Conservation (phyloP, 306 rosid species). For the Casuarina equisetifolia region DNA sequence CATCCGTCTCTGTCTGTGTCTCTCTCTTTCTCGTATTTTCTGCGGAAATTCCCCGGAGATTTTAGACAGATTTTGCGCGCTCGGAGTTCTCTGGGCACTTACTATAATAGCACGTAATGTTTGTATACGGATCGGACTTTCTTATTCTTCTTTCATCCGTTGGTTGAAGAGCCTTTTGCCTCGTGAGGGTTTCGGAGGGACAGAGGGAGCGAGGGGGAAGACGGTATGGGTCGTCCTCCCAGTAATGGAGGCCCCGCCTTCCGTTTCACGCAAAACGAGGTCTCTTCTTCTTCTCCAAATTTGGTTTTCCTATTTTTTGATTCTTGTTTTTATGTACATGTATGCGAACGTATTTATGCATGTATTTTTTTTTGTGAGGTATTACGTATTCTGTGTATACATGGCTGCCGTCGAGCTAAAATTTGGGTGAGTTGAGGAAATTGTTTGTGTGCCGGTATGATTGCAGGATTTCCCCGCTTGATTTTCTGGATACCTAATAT, state of each 20-base stretch:
- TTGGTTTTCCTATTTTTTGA: neutral
- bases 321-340: neutral
- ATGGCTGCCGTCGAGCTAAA: neutral
- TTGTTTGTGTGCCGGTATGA: constrained; percentile 4
- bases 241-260: constrained; percentile 97
- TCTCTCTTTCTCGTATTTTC: neutral
- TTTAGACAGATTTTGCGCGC: neutral
- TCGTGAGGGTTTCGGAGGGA: constrained; percentile 16
- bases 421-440: neutral
- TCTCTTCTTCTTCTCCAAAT: constrained; percentile 24
- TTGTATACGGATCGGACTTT: neutral
- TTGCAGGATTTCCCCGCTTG: neutral
- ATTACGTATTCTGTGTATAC: neutral
- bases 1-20: neutral
- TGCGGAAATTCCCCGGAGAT: neutral
- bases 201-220: constrained; percentile 1
- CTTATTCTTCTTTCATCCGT: neutral
- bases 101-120: neutral
- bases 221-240: constrained; percentile 92
- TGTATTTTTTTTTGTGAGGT: neutral
- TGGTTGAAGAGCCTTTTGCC: neutral
- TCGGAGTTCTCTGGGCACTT: neutral
- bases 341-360: neutral
- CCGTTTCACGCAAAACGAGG: constrained; percentile 83
- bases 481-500: neutral